Conservation (phyloP, 2,329 filamentous ascomycete genomes). For the Ceratocystis cubensis region DNA sequence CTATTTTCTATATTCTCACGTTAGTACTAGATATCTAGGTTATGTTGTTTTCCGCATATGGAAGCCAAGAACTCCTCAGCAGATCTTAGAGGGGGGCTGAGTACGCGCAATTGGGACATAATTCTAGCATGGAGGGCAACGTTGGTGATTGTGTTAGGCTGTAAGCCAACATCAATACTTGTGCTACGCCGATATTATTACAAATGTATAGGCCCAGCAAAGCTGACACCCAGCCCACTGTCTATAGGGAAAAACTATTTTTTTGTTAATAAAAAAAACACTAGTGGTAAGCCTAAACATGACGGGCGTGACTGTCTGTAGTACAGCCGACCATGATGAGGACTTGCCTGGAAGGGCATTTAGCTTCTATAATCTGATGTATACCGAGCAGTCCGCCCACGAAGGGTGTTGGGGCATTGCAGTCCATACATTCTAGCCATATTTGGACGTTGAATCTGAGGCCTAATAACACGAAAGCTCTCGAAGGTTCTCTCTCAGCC, state of each 20-base stretch:
- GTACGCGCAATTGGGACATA: neutral
- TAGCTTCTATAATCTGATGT: neutral
- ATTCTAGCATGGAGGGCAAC: neutral
- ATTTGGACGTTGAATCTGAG: neutral
- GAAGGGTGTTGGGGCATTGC: too few relatives aligned
- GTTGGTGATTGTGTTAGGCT: neutral
- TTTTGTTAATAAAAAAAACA: neutral
- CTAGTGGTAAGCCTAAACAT: too few relatives aligned
- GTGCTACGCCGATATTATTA: neutral
- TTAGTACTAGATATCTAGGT: neutral
- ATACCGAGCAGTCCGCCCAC: neutral
- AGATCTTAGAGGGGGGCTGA: neutral
- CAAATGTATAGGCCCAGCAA: neutral
- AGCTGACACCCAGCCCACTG: slow-evolving; percentile 9
- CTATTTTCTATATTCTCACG: neutral
- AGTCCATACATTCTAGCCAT: too few relatives aligned
- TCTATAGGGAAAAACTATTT: neutral
- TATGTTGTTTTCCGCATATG: neutral
- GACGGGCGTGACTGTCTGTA: too few relatives aligned
- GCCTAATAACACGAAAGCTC: neutral
- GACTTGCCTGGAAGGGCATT: neutral
- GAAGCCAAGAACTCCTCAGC: neutral
- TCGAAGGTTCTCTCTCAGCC: neutral
- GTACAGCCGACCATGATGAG: neutral
- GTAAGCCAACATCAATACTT: neutral